Percentiles rank a stretch among this genome's conserved stretches.
Conservation (phyloP, 2,329 filamentous ascomycete species). For the Nemania sp. region DNA sequence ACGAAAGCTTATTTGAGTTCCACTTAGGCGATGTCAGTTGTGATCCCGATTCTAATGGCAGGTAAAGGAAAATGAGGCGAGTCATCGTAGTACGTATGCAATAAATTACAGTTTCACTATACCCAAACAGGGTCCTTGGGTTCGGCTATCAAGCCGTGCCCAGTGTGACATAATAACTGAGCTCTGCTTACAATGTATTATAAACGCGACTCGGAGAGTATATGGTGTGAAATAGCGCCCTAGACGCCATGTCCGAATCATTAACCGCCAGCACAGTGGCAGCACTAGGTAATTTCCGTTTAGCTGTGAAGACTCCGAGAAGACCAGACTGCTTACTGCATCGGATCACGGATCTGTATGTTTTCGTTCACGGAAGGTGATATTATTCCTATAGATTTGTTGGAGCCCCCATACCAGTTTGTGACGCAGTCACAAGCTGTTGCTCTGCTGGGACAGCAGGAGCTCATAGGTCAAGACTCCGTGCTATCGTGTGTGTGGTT, state of each 20-base stretch:
- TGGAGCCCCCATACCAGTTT: background rate
- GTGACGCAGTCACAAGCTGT: background rate
- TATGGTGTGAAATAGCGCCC: background rate
- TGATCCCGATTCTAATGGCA: background rate
- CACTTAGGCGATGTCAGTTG: slow-evolving; percentile 7
- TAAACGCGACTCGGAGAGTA: slow-evolving; percentile 1
- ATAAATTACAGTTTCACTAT: slow-evolving; percentile 10
- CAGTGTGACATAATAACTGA: no score
- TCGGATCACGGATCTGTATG: slow-evolving; percentile 7
- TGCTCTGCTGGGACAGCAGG: background rate
- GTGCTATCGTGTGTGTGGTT: slow-evolving; percentile 6
- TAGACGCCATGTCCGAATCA: background rate
- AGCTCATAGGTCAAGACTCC: background rate
- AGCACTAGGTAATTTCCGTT: background rate
- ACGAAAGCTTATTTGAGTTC: slow-evolving; percentile 6
- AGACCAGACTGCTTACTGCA: background rate
- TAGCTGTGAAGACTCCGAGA: background rate
- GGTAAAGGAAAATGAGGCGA: background rate
- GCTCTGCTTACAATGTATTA: no score
- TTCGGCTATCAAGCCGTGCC: background rate
- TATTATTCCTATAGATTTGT: background rate
- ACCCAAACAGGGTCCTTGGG: background rate
- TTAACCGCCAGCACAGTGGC: background rate
- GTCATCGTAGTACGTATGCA: slow-evolving; percentile 6
- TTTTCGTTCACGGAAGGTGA: slow-evolving; percentile 5